These are phyloP conservation scores for Sequoiadendron giganteum DNA, from an alignment of 75 land plant species.

Conservation along the genomic window DNA sequence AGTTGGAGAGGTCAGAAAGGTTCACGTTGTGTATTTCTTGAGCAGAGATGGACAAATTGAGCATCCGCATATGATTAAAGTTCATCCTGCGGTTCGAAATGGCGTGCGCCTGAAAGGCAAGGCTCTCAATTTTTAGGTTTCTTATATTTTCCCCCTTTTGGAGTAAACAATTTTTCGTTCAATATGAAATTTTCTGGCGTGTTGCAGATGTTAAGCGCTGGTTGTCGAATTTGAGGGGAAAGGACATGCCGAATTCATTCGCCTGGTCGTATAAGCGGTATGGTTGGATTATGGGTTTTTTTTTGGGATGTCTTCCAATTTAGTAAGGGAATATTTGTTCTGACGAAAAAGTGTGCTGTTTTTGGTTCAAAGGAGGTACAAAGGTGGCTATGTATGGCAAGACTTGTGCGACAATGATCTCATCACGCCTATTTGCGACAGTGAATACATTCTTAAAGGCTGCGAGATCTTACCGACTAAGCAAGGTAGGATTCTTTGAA, in stretches of 20 bases:
- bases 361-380: constrained; percentile 53
- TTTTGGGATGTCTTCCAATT: neutral
- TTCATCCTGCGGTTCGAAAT: constrained; percentile 22
- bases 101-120: constrained; percentile 62
- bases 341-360: neutral
- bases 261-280: constrained; percentile 84
- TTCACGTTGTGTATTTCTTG: constrained; percentile 68
- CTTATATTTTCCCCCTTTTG: neutral
- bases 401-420: constrained; percentile 68
- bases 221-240: constrained; percentile 56
- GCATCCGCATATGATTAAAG: constrained; percentile 71
- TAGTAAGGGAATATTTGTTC: neutral
- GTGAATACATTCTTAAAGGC: constrained; percentile 72
- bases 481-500: neutral
- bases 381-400: constrained; percentile 62
- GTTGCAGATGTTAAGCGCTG: constrained; percentile 68
- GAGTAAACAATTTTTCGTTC: neutral
- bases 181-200: neutral
- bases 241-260: constrained; percentile 57
- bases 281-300: neutral
- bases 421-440: constrained; percentile 53
- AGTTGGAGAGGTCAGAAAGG: constrained; percentile 27
- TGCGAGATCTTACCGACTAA: constrained; percentile 24
- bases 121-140: neutral
- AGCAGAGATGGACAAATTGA: constrained; percentile 49